These are phyloP conservation scores for Tetrahymena malaccensis DNA, from an alignment of 73 alveolate species.

Conservation along the genomic window DNA sequence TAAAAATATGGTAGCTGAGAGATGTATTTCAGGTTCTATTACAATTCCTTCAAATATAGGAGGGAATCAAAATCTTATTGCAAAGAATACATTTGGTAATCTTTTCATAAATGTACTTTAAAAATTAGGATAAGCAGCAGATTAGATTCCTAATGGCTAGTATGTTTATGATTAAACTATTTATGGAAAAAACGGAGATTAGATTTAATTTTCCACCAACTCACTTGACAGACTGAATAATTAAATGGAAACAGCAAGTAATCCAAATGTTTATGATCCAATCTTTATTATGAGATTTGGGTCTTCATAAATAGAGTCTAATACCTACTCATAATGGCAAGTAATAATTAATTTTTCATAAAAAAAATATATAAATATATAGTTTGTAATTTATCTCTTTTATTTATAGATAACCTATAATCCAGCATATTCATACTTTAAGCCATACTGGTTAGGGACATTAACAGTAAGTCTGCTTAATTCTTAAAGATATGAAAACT, in stretches of 20 bases:
- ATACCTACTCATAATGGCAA: slow-evolving; percentile 24
- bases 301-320: slow-evolving; percentile 10
- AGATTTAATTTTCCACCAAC: neutral
- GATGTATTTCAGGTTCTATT: neutral
- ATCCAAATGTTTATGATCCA: slow-evolving; percentile 41
- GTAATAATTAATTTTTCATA: neutral
- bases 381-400: neutral
- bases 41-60: neutral
- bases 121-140: neutral
- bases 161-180: neutral
- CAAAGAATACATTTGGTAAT: neutral
- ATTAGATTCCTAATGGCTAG: neutral
- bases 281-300: slow-evolving; percentile 14
- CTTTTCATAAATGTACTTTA: neutral
- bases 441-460: slow-evolving; percentile 41
- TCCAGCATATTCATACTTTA: slow-evolving; percentile 36
- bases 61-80: neutral
- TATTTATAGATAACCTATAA: neutral
- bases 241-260: slow-evolving; percentile 3
- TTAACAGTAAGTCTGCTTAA: slow-evolving; percentile 12
- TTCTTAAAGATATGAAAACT: slow-evolving; percentile 6
- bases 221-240: neutral
- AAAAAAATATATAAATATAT: too few relatives aligned
- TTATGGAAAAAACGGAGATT: neutral
- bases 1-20: neutral